Conservation (phyloP, 2,329 filamentous ascomycete species). For the Atkinsonella hypoxylon region DNA sequence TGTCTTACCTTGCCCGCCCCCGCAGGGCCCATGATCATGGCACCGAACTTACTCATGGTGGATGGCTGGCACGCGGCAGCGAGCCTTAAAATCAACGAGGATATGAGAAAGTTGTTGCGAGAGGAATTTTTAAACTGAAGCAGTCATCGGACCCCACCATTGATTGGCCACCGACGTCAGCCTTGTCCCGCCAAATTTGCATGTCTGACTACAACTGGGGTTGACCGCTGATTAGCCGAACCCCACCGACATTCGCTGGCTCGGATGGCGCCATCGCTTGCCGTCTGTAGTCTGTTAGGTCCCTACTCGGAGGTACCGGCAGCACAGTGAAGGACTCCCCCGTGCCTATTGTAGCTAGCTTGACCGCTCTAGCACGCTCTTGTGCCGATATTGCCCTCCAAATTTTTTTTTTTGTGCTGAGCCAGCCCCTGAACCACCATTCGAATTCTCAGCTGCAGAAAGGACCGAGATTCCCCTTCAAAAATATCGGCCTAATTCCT, state of each 20-base stretch:
- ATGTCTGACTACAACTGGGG: too few relatives aligned
- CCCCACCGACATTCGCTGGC: too few relatives aligned
- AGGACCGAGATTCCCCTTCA: background rate
- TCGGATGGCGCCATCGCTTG: background rate
- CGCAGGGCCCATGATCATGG: constrained; percentile 91
- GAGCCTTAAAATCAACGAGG: too few relatives aligned
- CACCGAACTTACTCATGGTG: constrained; percentile 83
- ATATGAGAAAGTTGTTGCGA: too few relatives aligned
- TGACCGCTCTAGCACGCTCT: background rate
- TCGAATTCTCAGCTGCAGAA: background rate
- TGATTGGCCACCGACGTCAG: too few relatives aligned
- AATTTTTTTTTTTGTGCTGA: constrained; percentile 2
- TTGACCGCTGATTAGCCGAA: too few relatives aligned
- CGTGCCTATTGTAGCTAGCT: background rate
- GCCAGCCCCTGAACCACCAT: constrained; percentile 6
- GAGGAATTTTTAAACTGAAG: too few relatives aligned
- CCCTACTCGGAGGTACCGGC: constrained; percentile 4
- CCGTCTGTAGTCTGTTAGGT: background rate
- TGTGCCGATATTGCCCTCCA: background rate
- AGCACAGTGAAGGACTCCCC: too few relatives aligned
- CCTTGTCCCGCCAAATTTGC: too few relatives aligned
- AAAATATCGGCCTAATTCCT: constrained; percentile 7
- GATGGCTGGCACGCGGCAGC: constrained; percentile 11
- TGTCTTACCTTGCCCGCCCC: constrained; percentile 72
- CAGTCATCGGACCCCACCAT: too few relatives aligned